Base-by-base conservation (phyloP, 768 basidiomycete species). In the Hygrocybe punicea region DNA sequence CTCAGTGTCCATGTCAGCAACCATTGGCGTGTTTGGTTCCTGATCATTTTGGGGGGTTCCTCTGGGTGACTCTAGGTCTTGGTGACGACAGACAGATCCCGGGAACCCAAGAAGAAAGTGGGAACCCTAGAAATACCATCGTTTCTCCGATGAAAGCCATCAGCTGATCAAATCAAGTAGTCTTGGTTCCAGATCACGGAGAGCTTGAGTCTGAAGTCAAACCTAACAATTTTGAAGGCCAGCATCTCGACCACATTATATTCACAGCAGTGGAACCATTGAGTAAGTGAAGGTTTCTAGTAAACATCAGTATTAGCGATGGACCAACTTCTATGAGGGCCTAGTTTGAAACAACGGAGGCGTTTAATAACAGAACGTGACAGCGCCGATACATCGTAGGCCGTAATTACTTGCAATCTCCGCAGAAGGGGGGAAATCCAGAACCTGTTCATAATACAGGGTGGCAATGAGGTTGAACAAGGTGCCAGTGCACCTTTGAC, bases 201-300 rank as follows among this genome's bases (percentile, higher is more conserved):
- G 51, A 52, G 51, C 35, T 52, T 52, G 51, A 52, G 51, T 29
- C 29, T 29, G 29, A 29, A 29, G 29, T 37, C 34, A 52, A 52
- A 52, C 34, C 23, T 39, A 21, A 17, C 51, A 36, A 36, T 3
- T 50, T 29, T n/a, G 24, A 50, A 29, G 14, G 25, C 49, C 34
- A 37, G 14, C 24, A 11, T 35, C 17, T 35, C 17, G 29, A 21
- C 35, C 51, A 21, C 51, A 29, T 4, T 29, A 8, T 29, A 4
- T 8, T 29, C 29, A 29, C 29, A 29, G 29, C 36, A 9, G 37
- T 21, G 19, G 36, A 39, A 39, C n/a, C 36, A 35, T 10, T 17
- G n/a, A 7, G 19, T 16, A 13, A 50, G 16, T 16, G 48, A 50
- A 16, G 45, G 39, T 42, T 14, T 16, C 39, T 42, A 14, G 45